A percentile compares a stretch with the other conserved stretches of the same genome.
These are phyloP conservation scores for Fagus sylvatica DNA, from an alignment of 306 rosid genomes.

Conservation along the genomic window DNA sequence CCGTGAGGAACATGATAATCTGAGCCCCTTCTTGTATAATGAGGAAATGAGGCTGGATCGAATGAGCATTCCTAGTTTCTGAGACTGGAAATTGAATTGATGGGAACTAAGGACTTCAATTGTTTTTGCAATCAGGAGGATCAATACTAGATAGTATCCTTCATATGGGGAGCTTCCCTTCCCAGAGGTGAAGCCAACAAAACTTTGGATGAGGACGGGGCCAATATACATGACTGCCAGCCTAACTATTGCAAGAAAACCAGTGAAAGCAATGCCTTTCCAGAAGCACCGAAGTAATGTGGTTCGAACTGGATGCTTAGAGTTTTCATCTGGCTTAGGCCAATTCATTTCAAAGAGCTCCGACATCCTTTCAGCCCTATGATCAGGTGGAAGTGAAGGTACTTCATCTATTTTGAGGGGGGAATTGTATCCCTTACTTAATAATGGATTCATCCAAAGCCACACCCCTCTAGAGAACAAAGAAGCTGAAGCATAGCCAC, in stretches of 20 bases:
- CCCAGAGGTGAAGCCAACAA: conserved; percentile 77
- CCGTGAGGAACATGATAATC: conserved; percentile 71
- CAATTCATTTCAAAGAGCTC: conserved; percentile 66
- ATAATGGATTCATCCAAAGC: conserved; percentile 49
- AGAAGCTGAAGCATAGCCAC: conserved; percentile 39
- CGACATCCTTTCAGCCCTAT: conserved; percentile 49
- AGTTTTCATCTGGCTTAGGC: conserved; percentile 73
- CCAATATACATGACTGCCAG: conserved; percentile 76
- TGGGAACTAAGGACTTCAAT: conserved; percentile 73
- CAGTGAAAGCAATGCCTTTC: conserved; percentile 69
- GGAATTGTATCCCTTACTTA: conserved; percentile 32
- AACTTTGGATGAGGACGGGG: conserved; percentile 70
- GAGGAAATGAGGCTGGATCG: conserved; percentile 78
- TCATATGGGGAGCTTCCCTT: conserved; percentile 70
- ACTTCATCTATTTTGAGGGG: conserved; percentile 44
- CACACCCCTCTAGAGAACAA: conserved; percentile 32
- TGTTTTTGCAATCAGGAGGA: conserved; percentile 65
- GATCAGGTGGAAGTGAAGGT: conserved; percentile 36
- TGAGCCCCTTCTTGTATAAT: conserved; percentile 79
- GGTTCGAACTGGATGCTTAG: conserved; percentile 67
- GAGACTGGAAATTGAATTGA: conserved; percentile 87
- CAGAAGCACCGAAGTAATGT: conserved; percentile 79
- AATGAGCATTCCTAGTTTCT: conserved; percentile 91
- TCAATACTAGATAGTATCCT: conserved; percentile 78
- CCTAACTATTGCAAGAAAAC: conserved; percentile 62